phyloP scores from a whole-genome alignment of 2,329 filamentous ascomycete genomes.

The Ophiostoma sp. region DNA sequence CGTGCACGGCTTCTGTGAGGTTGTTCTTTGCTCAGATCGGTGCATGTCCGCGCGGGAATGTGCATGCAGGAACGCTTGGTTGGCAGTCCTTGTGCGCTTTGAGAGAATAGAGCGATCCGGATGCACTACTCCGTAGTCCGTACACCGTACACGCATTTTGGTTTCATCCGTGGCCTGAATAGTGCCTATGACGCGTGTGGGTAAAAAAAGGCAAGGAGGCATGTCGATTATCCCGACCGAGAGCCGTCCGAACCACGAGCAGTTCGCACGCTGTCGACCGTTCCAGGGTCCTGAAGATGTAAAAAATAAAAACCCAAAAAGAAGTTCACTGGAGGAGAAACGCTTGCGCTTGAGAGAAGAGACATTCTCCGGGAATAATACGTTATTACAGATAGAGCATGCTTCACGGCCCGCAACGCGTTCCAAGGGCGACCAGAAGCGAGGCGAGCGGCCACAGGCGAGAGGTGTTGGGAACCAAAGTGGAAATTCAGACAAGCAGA shows the following conservation, averaged over 20 bases:
- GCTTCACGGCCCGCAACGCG: conserved; percentile 9
- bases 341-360: background rate
- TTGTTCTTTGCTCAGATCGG: background rate
- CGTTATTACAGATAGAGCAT: background rate
- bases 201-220: background rate
- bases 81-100: background rate
- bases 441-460: background rate
- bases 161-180: no score
- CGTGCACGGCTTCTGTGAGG: background rate
- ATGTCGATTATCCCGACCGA: background rate
- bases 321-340: background rate
- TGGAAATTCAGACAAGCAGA: background rate
- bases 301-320: background rate
- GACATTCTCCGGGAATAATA: background rate
- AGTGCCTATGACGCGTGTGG: background rate
- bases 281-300: conserved; percentile 10
- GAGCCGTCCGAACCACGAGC: background rate
- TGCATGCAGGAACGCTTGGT: conserved; percentile 11
- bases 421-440: conserved; percentile 4
- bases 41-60: conserved; percentile 2
- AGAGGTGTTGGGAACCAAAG: conserved; percentile 1
- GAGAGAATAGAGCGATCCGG: background rate
- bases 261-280: conserved; percentile 1
- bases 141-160: no score
- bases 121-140: background rate